Percentiles rank a stretch among this genome's conserved stretches.
Conservation (phyloP, 2,329 filamentous ascomycete species). For the Penicillium hordei region DNA sequence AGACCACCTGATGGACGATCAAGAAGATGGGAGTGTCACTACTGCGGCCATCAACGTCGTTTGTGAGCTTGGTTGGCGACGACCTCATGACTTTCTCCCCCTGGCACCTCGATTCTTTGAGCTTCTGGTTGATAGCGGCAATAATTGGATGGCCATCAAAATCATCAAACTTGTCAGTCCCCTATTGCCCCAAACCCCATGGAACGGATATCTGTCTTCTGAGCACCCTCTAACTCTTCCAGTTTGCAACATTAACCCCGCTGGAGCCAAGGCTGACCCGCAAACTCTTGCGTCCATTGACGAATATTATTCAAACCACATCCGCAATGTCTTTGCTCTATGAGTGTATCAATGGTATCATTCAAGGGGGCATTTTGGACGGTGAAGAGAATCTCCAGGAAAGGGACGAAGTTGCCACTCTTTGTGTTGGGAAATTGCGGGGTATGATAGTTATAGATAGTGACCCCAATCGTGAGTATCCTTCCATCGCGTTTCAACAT, state of each 20-base stretch:
- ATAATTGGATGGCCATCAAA: slow-evolving; percentile 99
- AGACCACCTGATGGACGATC: slow-evolving; percentile 83
- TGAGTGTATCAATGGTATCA: slow-evolving; percentile 97
- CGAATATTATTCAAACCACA: slow-evolving; percentile 89
- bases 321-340: slow-evolving; percentile 97
- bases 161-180: slow-evolving; percentile 83
- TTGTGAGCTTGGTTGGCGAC: slow-evolving; percentile 90
- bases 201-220: background rate
- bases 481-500: background rate
- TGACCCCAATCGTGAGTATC: slow-evolving; percentile 79
- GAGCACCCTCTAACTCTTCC: slow-evolving; percentile 25
- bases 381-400: slow-evolving; percentile 76
- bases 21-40: slow-evolving; percentile 89
- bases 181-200: background rate
- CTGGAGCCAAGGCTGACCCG: slow-evolving; percentile 87
- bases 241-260: slow-evolving; percentile 94
- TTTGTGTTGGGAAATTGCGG: slow-evolving; percentile 89
- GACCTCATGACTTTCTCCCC: slow-evolving; percentile 90
- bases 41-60: slow-evolving; percentile 96
- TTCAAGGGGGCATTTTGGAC: slow-evolving; percentile 90
- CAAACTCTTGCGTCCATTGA: slow-evolving; percentile 87
- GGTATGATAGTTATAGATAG: slow-evolving; percentile 93
- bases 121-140: slow-evolving; percentile 82
- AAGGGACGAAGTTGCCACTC: slow-evolving; percentile 83
- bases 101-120: slow-evolving; percentile 90